Evolutionary conservation across 2,329 filamentous ascomycete species (phyloP).

Genomic region (Chalaropsis thielavioides): DNA sequence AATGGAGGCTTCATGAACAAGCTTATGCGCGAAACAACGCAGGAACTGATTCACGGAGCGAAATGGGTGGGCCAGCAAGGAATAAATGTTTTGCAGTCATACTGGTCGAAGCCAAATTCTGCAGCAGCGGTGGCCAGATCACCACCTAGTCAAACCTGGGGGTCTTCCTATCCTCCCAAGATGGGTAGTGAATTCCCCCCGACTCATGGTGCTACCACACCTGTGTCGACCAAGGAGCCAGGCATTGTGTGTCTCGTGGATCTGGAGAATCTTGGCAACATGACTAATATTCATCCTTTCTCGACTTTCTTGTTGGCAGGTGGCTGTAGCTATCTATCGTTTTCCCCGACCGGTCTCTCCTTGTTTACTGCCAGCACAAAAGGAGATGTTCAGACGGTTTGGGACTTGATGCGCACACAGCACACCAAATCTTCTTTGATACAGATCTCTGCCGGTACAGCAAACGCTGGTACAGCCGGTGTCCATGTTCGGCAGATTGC

Average conservation of each 20-base stretch:
- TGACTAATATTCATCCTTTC: slow-evolving; percentile 43
- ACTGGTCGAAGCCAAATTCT: slow-evolving; percentile 46
- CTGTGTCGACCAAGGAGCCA: slow-evolving; percentile 47
- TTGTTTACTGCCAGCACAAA: slow-evolving; percentile 70
- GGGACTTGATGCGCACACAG: slow-evolving; percentile 59
- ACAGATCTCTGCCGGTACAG: slow-evolving; percentile 33
- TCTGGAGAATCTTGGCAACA: slow-evolving; percentile 42
- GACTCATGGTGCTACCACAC: slow-evolving; percentile 52
- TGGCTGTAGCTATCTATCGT: slow-evolving; percentile 68
- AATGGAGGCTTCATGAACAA: slow-evolving; percentile 60
- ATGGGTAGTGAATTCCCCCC: slow-evolving; percentile 48
- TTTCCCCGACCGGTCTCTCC: slow-evolving; percentile 57
- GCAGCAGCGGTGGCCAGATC: slow-evolving; percentile 33
- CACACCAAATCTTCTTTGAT: slow-evolving; percentile 47
- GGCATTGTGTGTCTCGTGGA: slow-evolving; percentile 64
- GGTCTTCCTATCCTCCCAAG: slow-evolving; percentile 27
- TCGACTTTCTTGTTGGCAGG: slow-evolving; percentile 57
- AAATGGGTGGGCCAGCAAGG: slow-evolving; percentile 67
- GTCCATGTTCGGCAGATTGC: slow-evolving; percentile 68
- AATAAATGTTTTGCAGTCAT: slow-evolving; percentile 62
- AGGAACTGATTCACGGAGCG: slow-evolving; percentile 60
- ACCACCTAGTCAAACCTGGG: slow-evolving; percentile 31
- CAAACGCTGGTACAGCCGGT: slow-evolving; percentile 28
- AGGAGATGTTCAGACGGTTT: slow-evolving; percentile 69
- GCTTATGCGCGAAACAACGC: slow-evolving; percentile 63